These are phyloP conservation scores for Chalciporus pseudorubinellus DNA, from an alignment of 768 basidiomycete species.

Conservation along the genomic window DNA sequence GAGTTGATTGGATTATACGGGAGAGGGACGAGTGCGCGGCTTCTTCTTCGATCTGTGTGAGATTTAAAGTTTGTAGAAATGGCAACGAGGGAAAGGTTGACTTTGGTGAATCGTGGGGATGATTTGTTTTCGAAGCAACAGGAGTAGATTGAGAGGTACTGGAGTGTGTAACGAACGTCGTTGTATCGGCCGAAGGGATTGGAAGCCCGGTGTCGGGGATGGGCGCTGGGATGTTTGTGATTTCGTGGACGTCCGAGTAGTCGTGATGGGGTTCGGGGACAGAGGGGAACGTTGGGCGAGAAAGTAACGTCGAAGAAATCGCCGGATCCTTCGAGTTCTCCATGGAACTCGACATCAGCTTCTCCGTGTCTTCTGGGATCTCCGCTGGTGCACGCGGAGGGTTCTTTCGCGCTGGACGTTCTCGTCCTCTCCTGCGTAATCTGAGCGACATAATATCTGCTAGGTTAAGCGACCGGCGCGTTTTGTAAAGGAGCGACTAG, in stretches of 20 bases:
- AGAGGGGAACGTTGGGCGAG: neutral
- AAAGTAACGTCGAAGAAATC: neutral
- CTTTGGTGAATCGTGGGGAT: slow-evolving; percentile 12
- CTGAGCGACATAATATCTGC: slow-evolving; percentile 15
- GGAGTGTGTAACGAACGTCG: slow-evolving; percentile 4
- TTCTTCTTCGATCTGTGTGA: slow-evolving; percentile 21
- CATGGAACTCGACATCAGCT: slow-evolving; percentile 9
- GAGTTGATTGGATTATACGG: neutral
- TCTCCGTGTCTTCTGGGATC: slow-evolving; percentile 24
- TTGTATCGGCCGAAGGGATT: slow-evolving; percentile 20
- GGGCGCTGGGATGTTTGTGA: slow-evolving; percentile 29
- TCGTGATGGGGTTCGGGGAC: slow-evolving; percentile 18
- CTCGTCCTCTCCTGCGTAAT: slow-evolving; percentile 11
- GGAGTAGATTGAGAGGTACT: slow-evolving; percentile 24
- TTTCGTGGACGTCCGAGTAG: slow-evolving; percentile 30
- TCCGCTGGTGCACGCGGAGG: slow-evolving; percentile 6
- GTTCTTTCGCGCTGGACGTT: slow-evolving; percentile 8
- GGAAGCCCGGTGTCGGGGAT: slow-evolving; percentile 32
- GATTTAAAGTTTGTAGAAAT: slow-evolving; percentile 24
- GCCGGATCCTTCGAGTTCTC: neutral
- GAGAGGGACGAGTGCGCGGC: slow-evolving; percentile 14
- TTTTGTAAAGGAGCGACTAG: slow-evolving; percentile 22
- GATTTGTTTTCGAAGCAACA: slow-evolving; percentile 18
- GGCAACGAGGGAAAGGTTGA: slow-evolving; percentile 30
- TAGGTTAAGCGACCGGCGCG: slow-evolving; percentile 27